Percentiles rank a stretch among this genome's conserved stretches.
Evolutionary conservation across 2,329 filamentous ascomycete species (phyloP).

Genomic region (Ambrosiella beaveri): DNA sequence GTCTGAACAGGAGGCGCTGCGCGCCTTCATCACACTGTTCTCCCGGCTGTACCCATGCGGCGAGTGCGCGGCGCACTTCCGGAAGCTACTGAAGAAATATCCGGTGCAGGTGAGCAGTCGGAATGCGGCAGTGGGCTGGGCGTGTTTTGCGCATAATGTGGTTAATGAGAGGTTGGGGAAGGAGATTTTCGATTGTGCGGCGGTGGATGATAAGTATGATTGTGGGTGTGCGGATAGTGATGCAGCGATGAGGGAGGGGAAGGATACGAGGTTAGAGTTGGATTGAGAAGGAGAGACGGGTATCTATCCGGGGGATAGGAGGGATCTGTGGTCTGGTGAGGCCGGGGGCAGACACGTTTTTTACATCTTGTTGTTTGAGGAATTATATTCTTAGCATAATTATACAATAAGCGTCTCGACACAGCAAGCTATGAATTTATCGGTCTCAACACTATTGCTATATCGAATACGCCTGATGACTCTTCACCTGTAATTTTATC

Average conservation of each 20-base stretch:
- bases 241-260: slow-evolving; percentile 24
- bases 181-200: slow-evolving; percentile 44
- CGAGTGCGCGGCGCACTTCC: slow-evolving; percentile 52
- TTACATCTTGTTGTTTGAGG: no score
- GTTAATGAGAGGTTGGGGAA: slow-evolving; percentile 49
- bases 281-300: slow-evolving; percentile 11
- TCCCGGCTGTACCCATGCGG: slow-evolving; percentile 54
- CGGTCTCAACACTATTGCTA: no score
- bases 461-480: no score
- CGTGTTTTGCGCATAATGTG: slow-evolving; percentile 50
- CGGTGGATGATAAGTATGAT: slow-evolving; percentile 55
- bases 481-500: no score
- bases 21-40: slow-evolving; percentile 49
- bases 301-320: neutral
- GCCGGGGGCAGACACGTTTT: neutral
- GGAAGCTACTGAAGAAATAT: slow-evolving; percentile 40
- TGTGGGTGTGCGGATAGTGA: slow-evolving; percentile 53
- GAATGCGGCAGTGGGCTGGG: slow-evolving; percentile 48
- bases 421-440: no score
- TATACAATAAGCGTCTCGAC: no score
- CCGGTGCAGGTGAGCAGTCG: slow-evolving; percentile 48
- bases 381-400: no score
- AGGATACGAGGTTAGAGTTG: slow-evolving; percentile 17
- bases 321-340: neutral
- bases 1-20: slow-evolving; percentile 45